Conservation (phyloP, 2,329 filamentous ascomycete genomes). For the Acarospora socialis region DNA sequence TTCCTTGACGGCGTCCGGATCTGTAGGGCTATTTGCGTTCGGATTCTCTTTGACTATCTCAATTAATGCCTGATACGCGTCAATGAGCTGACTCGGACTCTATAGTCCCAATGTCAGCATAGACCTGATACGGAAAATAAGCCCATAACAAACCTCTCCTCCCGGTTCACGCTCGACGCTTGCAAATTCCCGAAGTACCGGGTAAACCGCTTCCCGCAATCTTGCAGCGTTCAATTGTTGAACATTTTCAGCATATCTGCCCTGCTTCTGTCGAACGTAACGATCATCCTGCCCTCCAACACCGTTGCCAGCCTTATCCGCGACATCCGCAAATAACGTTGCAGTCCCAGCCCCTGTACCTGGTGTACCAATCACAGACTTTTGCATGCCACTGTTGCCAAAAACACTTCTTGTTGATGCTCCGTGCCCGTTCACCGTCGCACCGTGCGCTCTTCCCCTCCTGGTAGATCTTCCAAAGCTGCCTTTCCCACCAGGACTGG, state of each 20-base stretch:
- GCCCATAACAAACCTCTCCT: constrained; percentile 39
- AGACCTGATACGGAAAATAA: neutral
- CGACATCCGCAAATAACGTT: constrained; percentile 55
- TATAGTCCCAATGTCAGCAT: constrained; percentile 22
- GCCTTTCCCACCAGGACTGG: constrained; percentile 24
- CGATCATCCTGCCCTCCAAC: constrained; percentile 53
- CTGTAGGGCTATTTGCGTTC: constrained; percentile 42
- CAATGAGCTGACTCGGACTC: constrained; percentile 58
- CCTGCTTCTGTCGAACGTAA: constrained; percentile 70
- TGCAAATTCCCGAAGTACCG: constrained; percentile 61
- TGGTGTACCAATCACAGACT: constrained; percentile 75
- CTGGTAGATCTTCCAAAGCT: constrained; percentile 37
- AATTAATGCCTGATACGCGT: constrained; percentile 70
- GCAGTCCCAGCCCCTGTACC: constrained; percentile 46
- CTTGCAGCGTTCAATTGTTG: constrained; percentile 64
- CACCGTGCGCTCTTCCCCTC: constrained; percentile 18
- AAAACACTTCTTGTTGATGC: constrained; percentile 41
- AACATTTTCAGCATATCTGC: constrained; percentile 64
- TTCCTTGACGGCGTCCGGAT: constrained; percentile 50
- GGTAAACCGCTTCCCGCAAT: constrained; percentile 50
- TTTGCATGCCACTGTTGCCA: constrained; percentile 57
- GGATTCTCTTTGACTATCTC: constrained; percentile 62
- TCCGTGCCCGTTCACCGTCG: constrained; percentile 20
- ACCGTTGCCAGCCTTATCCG: constrained; percentile 39
- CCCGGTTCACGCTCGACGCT: constrained; percentile 56